Conservation (phyloP, 345 rosid genomes). For the Mallotus nudiflorus region DNA sequence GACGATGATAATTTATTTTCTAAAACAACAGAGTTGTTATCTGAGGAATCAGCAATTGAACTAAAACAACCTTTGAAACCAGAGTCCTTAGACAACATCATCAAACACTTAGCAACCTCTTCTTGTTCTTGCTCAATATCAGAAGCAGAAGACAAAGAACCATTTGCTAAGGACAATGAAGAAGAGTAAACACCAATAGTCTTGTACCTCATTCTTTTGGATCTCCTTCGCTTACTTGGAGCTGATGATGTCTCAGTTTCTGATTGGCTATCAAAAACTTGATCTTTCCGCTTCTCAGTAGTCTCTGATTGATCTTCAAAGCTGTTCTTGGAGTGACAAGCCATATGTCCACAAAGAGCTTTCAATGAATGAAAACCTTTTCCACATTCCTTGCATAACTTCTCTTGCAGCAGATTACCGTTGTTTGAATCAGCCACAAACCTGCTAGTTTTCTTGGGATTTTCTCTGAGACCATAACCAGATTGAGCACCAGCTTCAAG, state of each 20-base stretch:
- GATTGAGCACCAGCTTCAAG: conserved; percentile 49
- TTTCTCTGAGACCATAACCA: conserved; percentile 65
- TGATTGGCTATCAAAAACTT: conserved; percentile 56
- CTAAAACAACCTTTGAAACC: conserved; percentile 51
- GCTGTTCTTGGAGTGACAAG: conserved; percentile 60
- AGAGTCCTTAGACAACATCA: conserved; percentile 84
- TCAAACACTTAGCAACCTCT: conserved; percentile 73
- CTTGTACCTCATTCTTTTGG: conserved; percentile 53
- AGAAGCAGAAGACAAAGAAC: conserved; percentile 49
- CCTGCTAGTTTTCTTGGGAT: conserved; percentile 62
- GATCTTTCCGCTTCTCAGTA: conserved; percentile 38
- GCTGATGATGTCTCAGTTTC: conserved; percentile 65
- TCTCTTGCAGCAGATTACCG: conserved; percentile 30
- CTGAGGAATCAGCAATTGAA: conserved; percentile 64
- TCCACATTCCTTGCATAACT: conserved; percentile 78
- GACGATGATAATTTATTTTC: conserved; percentile 68
- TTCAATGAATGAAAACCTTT: conserved; percentile 77
- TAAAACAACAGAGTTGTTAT: conserved; percentile 60
- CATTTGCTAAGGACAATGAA: conserved; percentile 40
- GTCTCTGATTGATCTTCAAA: conserved; percentile 33
- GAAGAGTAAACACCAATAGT: conserved; percentile 30
- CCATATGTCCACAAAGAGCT: conserved; percentile 96
- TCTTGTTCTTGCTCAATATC: conserved; percentile 77
- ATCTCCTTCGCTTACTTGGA: conserved; percentile 60
- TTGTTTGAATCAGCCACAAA: conserved; percentile 47